These are phyloP conservation scores for Pseudopediastrum boryanum DNA, from an alignment of 139 green algal species.

Conservation along the genomic window DNA sequence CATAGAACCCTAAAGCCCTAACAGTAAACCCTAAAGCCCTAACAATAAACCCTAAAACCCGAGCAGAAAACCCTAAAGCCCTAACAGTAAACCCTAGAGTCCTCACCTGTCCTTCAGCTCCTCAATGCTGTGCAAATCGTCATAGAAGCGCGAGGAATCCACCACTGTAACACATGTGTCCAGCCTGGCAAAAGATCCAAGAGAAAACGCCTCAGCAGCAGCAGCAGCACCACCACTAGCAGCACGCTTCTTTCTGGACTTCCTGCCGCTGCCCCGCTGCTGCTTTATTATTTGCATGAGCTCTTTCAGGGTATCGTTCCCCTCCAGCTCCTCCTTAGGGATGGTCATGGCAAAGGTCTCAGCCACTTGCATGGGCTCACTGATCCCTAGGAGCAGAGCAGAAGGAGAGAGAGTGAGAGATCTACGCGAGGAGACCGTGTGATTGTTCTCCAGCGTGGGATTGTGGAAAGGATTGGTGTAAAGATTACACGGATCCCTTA, in stretches of 20 bases:
- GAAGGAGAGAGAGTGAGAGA: not conserved
- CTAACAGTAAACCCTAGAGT: no score
- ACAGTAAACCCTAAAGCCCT: no score
- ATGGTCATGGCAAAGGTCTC: slow-evolving; percentile 60
- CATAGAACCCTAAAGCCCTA: no score
- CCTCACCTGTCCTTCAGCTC: slow-evolving; percentile 16
- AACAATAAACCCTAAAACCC: no score
- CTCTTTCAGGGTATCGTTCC: not conserved
- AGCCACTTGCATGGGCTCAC: slow-evolving; percentile 67
- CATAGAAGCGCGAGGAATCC: slow-evolving; percentile 43
- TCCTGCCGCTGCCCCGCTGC: not conserved
- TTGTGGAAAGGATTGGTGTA: no score
- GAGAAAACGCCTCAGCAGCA: no score
- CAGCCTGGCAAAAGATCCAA: no score
- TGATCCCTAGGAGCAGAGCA: slow-evolving; percentile 58
- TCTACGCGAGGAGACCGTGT: no score
- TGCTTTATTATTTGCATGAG: not conserved
- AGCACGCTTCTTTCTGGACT: slow-evolving; percentile 3
- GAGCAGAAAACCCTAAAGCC: no score
- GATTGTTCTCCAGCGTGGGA: no score
- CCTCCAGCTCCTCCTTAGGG: not conserved
- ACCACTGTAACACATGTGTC: slow-evolving; percentile 69
- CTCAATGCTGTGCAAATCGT: slow-evolving; percentile 34
- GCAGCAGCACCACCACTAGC: not conserved
- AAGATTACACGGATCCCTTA: no score